Base-by-base conservation (phyloP, 345 rosid species). In the Nasturtium officinale region DNA sequence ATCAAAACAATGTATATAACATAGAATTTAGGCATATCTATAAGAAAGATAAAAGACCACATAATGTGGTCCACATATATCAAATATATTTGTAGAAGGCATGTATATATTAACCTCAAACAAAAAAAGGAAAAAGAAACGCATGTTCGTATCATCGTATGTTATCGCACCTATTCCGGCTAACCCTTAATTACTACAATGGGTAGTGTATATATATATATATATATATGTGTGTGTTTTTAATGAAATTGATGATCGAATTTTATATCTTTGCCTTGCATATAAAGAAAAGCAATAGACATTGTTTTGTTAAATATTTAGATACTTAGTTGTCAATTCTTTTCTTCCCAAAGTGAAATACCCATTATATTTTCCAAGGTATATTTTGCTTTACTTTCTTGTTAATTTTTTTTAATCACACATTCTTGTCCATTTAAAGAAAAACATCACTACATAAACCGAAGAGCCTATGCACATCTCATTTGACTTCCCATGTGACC, bases 261-360 rank as follows among this genome's bases (percentile, higher is more conserved):
- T 40, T 73, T 53, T 28, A 32, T 29, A 63, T 42, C 7, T 43
- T 62, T 54, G 16, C 53, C 16, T 13, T 57, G 12, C 45, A 45
- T 29, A 15, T 69, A 69, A 69, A 18, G 23, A 6, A 72, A 52
- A 20, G 5, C n/a, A 73, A 9, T n/a, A 54, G 11, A 55, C 52
- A 73, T 5, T 13, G 5, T 15, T 26, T 12, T 10, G 32, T 23
- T 9, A 57, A 56, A 57, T 4, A 75, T 21, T 12, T 60, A 13
- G 28, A 52, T 51, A 52, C 15, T 16, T 76, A 54, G 65, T 32
- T 55, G 21, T 63, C 23, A 70, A 85, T 83, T 87, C 86, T 67
- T 83, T 87, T 46, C 91, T 85, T 78, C 61, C 28, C 73, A 66
- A 56, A 59, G 58, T 67, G 73, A 69, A 53, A 61, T 35, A 53